phyloP scores from a whole-genome alignment of 768 basidiomycete genomes.

The Psilocybe sp. region DNA sequence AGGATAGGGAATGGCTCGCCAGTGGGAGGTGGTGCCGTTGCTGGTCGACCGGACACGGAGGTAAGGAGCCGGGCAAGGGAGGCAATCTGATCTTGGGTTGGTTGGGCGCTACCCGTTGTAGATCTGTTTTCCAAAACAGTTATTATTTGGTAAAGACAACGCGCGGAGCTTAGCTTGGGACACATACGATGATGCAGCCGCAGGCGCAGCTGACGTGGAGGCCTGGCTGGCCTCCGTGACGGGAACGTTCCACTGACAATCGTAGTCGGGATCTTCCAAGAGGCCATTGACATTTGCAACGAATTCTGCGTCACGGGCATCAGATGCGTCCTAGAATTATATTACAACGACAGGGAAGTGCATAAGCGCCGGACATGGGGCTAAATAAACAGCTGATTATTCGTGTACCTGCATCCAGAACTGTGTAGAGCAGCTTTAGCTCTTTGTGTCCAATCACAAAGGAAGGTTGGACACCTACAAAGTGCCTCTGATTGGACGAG shows the following conservation, averaged over 20 bases:
- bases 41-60: conserved; percentile 35
- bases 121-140: conserved; percentile 9
- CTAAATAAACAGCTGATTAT: neutral
- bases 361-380: neutral
- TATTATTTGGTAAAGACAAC: neutral
- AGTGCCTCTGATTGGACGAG: conserved; percentile 85
- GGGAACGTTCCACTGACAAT: conserved; percentile 52
- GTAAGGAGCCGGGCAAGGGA: conserved; percentile 55
- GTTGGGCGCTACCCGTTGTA: conserved; percentile 16
- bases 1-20: neutral
- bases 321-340: conserved; percentile 56
- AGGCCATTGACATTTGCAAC: conserved; percentile 68
- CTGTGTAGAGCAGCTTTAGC: conserved; percentile 32
- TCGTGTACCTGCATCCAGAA: conserved; percentile 81
- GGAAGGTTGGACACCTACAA: conserved; percentile 44
- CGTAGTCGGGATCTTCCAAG: conserved; percentile 62
- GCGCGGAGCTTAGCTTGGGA: neutral
- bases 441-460: conserved; percentile 6
- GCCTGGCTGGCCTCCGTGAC: conserved; percentile 36
- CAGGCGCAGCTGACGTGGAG: conserved; percentile 35
- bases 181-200: conserved; percentile 32
- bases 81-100: conserved; percentile 66
- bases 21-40: conserved; percentile 32
- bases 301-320: conserved; percentile 69
- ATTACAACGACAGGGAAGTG: neutral